Evolutionary conservation across 768 basidiomycete species (phyloP).

Genomic region (Podaxis sp.): DNA sequence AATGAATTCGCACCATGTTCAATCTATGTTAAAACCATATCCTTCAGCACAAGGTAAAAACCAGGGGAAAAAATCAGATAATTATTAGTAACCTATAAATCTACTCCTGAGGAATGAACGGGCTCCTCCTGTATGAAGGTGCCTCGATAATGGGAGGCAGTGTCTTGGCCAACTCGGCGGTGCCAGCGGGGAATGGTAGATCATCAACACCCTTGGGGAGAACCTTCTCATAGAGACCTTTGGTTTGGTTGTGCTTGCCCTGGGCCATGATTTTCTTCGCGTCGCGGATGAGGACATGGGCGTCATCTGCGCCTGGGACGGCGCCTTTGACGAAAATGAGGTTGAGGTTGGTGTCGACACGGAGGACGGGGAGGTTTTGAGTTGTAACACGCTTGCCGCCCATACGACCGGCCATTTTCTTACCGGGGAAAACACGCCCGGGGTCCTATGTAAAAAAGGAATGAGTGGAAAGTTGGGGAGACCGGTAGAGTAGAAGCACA

Average conservation of each 20-base stretch:
- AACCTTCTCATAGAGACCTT: conserved; percentile 73
- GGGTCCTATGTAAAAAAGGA: conserved; percentile 65
- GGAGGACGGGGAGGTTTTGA: conserved; percentile 87
- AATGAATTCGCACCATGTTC: no score
- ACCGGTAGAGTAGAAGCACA: conserved; percentile 29
- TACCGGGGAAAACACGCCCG: conserved; percentile 93
- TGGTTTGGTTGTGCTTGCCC: conserved; percentile 63
- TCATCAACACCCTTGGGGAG: conserved; percentile 80
- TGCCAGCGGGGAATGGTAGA: conserved; percentile 93
- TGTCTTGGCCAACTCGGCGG: conserved; percentile 65
- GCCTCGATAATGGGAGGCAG: conserved; percentile 70
- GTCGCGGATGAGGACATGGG: conserved; percentile 82
- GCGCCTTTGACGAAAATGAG: conserved; percentile 90
- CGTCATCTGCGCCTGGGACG: conserved; percentile 87
- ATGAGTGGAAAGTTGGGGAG: neutral
- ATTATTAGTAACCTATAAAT: conserved; percentile 19
- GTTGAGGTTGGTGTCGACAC: conserved; percentile 84
- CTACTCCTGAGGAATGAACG: conserved; percentile 76
- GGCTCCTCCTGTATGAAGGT: conserved; percentile 70
- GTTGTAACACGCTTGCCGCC: conserved; percentile 80
- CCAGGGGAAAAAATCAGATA: conserved; percentile 11
- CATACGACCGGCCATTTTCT: conserved; percentile 97
- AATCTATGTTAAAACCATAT: conserved; percentile 3
- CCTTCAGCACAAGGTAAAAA: conserved; percentile 5
- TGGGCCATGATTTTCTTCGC: conserved; percentile 83